These are phyloP conservation scores for Penicillium capsulatum DNA, from an alignment of 2,329 filamentous ascomycete species.

Conservation along the genomic window DNA sequence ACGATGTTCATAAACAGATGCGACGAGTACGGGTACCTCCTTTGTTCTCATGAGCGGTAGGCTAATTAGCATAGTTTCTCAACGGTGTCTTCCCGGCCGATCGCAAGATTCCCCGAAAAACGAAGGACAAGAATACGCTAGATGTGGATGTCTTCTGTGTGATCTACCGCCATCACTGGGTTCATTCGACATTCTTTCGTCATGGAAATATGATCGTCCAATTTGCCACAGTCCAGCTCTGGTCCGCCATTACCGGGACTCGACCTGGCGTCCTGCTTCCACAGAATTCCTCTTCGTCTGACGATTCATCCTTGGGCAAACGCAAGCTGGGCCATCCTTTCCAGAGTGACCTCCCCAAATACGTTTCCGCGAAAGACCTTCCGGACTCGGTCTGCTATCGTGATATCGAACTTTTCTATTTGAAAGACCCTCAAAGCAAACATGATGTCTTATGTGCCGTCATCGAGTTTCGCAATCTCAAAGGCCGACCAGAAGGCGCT, in stretches of 20 bases:
- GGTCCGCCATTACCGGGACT: conserved; percentile 24
- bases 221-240: conserved; percentile 21
- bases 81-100: conserved; percentile 14
- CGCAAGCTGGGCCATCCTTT: conserved; percentile 13
- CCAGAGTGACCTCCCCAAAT: conserved; percentile 22
- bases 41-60: background rate
- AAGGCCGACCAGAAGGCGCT: conserved; percentile 24
- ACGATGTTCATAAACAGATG: conserved; percentile 21
- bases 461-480: conserved; percentile 28
- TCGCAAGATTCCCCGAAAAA: conserved; percentile 14
- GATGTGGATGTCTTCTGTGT: conserved; percentile 21
- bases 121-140: conserved; percentile 23
- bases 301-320: conserved; percentile 13
- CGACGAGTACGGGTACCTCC: conserved; percentile 14
- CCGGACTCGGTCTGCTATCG: conserved; percentile 21
- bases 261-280: conserved; percentile 21
- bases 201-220: conserved; percentile 22
- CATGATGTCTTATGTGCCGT: conserved; percentile 24
- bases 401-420: conserved; percentile 26
- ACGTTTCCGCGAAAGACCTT: conserved; percentile 17
- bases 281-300: conserved; percentile 13
- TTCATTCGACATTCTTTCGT: conserved; percentile 23
- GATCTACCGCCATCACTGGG: conserved; percentile 22
- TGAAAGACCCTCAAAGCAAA: conserved; percentile 20
- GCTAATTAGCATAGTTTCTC: conserved; percentile 16